A percentile compares a stretch with the other conserved stretches of the same genome.
Conservation (phyloP, 805 yeast genomes). For the Saccharomycopsis sp. region DNA sequence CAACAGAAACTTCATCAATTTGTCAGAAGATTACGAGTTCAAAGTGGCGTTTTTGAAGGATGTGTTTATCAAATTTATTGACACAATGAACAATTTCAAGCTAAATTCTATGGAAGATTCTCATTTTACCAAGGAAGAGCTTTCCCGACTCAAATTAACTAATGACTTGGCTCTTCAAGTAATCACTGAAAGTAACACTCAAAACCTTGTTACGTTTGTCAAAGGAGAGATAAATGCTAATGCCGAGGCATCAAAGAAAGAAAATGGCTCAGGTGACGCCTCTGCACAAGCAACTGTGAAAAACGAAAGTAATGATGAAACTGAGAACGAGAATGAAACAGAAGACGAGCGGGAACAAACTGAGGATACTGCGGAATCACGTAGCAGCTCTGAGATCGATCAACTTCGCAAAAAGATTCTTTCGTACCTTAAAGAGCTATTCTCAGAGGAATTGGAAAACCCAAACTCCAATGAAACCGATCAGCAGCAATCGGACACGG, state of each 20-base stretch:
- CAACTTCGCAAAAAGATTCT: not conserved
- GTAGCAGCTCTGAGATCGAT: not conserved
- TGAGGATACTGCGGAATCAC: not conserved
- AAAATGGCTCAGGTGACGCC: not conserved
- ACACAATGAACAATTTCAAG: not conserved
- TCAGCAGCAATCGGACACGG: conserved; percentile 10
- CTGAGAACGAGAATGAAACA: not conserved
- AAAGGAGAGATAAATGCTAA: conserved; percentile 3
- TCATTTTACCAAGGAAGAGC: conserved; percentile 12
- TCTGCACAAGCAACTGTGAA: not conserved
- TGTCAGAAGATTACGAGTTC: conserved; percentile 5
- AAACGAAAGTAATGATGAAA: not conserved
- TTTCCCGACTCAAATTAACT: not conserved
- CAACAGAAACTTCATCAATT: conserved; percentile 8
- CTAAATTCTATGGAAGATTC: not conserved
- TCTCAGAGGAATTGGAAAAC: not conserved
- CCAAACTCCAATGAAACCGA: conserved; percentile 3
- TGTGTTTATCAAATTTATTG: conserved; percentile 7
- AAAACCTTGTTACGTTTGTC: conserved; percentile 1
- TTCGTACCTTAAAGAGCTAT: not conserved
- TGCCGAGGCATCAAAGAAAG: not conserved
- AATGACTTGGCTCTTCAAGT: not conserved
- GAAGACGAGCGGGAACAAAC: not conserved
- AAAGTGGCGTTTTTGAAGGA: conserved; percentile 6
- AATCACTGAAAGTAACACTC: conserved; percentile 8